Evolutionary conservation across 2,329 filamentous ascomycete genomes (phyloP).

Genomic region (Aspergillus udagawae): DNA sequence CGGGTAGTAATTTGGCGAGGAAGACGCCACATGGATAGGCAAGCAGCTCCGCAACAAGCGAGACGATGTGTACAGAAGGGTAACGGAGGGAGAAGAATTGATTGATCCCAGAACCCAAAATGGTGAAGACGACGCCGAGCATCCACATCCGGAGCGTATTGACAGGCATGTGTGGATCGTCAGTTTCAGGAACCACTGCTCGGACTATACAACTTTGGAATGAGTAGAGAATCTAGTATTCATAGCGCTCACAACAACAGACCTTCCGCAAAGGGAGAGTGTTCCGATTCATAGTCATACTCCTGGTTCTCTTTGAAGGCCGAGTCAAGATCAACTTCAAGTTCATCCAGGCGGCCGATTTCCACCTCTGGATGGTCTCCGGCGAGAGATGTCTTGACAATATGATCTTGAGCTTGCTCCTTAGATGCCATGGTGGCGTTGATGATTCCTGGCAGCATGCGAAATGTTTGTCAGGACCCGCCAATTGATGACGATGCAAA

Average conservation of each 20-base stretch:
- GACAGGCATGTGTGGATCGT: constrained; percentile 24
- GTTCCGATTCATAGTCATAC: constrained; percentile 23
- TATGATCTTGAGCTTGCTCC: not conserved
- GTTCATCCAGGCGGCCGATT: constrained; percentile 9
- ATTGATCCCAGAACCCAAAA: constrained; percentile 46
- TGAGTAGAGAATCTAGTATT: not conserved
- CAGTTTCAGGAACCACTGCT: constrained; percentile 26
- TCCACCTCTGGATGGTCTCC: constrained; percentile 11
- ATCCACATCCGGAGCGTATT: constrained; percentile 40
- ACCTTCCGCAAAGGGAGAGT: constrained; percentile 24
- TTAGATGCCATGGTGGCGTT: not conserved
- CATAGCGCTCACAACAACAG: not conserved
- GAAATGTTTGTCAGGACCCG: not conserved
- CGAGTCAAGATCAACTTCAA: constrained; percentile 2
- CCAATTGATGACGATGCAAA: not conserved
- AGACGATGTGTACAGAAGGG: constrained; percentile 44
- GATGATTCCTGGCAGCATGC: not conserved
- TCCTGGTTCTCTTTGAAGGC: constrained; percentile 8
- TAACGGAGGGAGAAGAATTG: constrained; percentile 48
- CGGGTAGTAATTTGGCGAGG: constrained; percentile 38
- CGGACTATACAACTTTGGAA: constrained; percentile 12
- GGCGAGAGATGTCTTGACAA: not conserved
- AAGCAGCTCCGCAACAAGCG: constrained; percentile 44
- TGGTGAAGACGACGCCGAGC: constrained; percentile 39
- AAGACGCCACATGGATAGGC: constrained; percentile 42